A percentile compares a stretch with the other conserved stretches of the same genome.
Conservation (phyloP, 2,329 filamentous ascomycete species). For the Cladosporium cucumerinum region DNA sequence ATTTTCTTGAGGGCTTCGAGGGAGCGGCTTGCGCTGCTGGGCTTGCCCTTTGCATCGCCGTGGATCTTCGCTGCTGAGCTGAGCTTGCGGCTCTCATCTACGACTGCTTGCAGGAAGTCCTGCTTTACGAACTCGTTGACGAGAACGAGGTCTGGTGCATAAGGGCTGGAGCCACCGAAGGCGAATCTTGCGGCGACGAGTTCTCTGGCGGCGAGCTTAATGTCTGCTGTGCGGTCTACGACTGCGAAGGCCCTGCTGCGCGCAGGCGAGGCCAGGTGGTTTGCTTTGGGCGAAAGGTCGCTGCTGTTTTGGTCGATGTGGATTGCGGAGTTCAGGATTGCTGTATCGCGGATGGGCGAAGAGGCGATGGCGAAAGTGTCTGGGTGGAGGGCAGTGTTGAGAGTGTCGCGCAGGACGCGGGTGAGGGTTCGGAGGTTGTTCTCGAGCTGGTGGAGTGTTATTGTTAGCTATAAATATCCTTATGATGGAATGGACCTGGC, state of each 20-base stretch:
- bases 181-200: slow-evolving; percentile 54
- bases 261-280: slow-evolving; percentile 37
- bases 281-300: slow-evolving; percentile 20
- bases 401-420: slow-evolving; percentile 37
- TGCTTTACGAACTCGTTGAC: slow-evolving; percentile 63
- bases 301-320: slow-evolving; percentile 36
- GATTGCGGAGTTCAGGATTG: slow-evolving; percentile 28
- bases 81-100: background rate
- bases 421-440: slow-evolving; percentile 40
- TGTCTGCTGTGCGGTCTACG: slow-evolving; percentile 58
- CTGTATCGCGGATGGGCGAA: slow-evolving; percentile 30
- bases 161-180: slow-evolving; percentile 56
- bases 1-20: slow-evolving; percentile 16
- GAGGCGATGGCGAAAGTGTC: slow-evolving; percentile 49
- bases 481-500: too few species aligned
- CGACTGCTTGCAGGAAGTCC: slow-evolving; percentile 51
- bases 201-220: slow-evolving; percentile 51
- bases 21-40: background rate
- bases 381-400: slow-evolving; percentile 43
- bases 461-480: too few species aligned
- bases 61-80: background rate
- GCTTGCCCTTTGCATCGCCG: slow-evolving; percentile 11
- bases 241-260: slow-evolving; percentile 49
- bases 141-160: slow-evolving; percentile 60
- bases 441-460: slow-evolving; percentile 33